These are phyloP conservation scores for Zelonia costaricensis DNA, from an alignment of 208 protist genomes.

Conservation along the genomic window DNA sequence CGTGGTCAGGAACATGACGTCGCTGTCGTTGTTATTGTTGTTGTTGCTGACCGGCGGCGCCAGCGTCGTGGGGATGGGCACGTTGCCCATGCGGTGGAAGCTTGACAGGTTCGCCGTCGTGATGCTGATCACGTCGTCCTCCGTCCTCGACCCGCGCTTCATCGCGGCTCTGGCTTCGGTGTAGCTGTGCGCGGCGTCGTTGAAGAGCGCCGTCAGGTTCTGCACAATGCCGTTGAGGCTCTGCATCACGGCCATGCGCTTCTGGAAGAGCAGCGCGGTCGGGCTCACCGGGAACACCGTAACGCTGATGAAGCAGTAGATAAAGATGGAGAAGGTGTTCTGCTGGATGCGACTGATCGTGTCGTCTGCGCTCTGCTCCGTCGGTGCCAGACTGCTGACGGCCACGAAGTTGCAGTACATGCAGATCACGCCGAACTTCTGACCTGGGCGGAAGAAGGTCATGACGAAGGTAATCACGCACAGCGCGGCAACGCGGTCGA, in stretches of 20 bases:
- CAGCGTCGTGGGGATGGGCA: slow-evolving; percentile 4
- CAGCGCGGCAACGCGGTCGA: slow-evolving; percentile 49
- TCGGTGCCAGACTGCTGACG: slow-evolving; percentile 43
- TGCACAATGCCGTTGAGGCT: slow-evolving; percentile 40
- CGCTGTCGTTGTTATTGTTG: slow-evolving; percentile 11
- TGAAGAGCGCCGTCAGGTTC: slow-evolving; percentile 49
- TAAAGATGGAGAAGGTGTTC: slow-evolving; percentile 81
- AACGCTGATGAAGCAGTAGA: slow-evolving; percentile 80
- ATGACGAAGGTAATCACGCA: slow-evolving; percentile 73
- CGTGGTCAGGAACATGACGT: not conserved
- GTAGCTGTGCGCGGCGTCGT: slow-evolving; percentile 48
- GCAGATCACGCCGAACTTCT: slow-evolving; percentile 59
- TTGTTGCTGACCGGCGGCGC: not conserved
- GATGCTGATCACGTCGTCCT: slow-evolving; percentile 22
- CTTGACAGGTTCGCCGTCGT: not conserved
- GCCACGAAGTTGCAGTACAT: slow-evolving; percentile 80
- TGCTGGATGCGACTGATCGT: slow-evolving; percentile 82
- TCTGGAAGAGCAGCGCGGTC: slow-evolving; percentile 49
- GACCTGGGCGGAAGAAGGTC: slow-evolving; percentile 64
- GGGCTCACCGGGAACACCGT: slow-evolving; percentile 70
- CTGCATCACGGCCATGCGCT: slow-evolving; percentile 50
- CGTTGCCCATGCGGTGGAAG: slow-evolving; percentile 1
- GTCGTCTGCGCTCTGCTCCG: slow-evolving; percentile 32
- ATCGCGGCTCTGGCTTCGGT: slow-evolving; percentile 6
- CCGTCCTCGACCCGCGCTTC: slow-evolving; percentile 8